phyloP scores from a whole-genome alignment of 495 filamentous ascomycete genomes.

The Pseudoneurospora amorphoporcata region DNA sequence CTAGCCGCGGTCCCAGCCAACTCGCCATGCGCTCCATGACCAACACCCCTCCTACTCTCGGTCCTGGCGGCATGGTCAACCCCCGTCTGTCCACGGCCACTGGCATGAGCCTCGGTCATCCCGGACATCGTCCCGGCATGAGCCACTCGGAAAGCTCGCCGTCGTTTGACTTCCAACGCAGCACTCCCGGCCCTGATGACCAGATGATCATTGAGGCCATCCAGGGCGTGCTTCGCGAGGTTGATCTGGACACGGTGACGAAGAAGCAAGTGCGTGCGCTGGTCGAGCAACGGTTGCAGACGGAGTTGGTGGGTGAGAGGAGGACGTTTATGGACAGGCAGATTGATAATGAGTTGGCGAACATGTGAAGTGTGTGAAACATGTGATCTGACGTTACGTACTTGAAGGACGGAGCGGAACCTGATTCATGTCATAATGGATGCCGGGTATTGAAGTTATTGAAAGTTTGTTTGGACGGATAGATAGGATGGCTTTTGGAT shows the following conservation, averaged over 20 bases:
- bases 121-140: constrained; percentile 29
- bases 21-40: constrained; percentile 25
- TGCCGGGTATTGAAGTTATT: background rate
- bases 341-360: constrained; percentile 89
- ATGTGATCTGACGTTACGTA: background rate
- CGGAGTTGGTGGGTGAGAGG: constrained; percentile 72
- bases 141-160: constrained; percentile 45
- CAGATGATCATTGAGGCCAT: constrained; percentile 75
- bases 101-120: constrained; percentile 28
- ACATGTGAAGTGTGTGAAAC: constrained; percentile 52
- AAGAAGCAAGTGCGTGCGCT: constrained; percentile 95
- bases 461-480: background rate
- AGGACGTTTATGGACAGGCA: constrained; percentile 75
- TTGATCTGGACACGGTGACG: constrained; percentile 89
- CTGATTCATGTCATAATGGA: background rate
- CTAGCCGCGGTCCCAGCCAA: constrained; percentile 14
- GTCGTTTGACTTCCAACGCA: constrained; percentile 67
- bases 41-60: constrained; percentile 35
- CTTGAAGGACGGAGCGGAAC: background rate
- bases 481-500: background rate
- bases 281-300: constrained; percentile 86
- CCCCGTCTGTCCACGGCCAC: constrained; percentile 30
- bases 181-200: constrained; percentile 55
- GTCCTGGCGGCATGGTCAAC: constrained; percentile 25
- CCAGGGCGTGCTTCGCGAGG: constrained; percentile 70